Conservation (phyloP, 2,329 filamentous ascomycete genomes). For the Triangularia verruculosa region DNA sequence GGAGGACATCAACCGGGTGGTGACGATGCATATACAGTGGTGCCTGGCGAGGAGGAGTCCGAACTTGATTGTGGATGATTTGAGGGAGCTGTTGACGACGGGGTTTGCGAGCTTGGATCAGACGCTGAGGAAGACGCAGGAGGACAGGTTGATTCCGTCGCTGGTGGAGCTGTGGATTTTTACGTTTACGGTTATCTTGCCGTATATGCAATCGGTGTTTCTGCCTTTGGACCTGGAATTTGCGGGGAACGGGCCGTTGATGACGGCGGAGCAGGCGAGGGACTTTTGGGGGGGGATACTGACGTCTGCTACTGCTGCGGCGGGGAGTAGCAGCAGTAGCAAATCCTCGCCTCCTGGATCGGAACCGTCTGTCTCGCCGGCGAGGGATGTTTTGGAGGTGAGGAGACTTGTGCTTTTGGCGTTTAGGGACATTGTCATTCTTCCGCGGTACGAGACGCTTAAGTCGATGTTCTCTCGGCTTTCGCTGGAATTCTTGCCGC, state of each 20-base stretch:
- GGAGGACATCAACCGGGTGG: constrained; percentile 78
- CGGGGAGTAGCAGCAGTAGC: constrained; percentile 29
- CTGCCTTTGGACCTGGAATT: constrained; percentile 92
- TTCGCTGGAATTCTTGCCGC: constrained; percentile 72
- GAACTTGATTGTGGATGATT: constrained; percentile 69
- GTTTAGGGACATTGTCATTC: constrained; percentile 84
- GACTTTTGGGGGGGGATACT: constrained; percentile 82
- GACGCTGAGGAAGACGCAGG: constrained; percentile 71
- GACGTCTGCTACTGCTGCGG: neutral
- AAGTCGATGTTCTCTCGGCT: constrained; percentile 88
- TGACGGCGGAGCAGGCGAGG: constrained; percentile 73
- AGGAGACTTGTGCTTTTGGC: constrained; percentile 83
- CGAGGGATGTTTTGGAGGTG: constrained; percentile 68
- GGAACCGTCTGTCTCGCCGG: constrained; percentile 41
- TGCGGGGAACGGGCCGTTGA: constrained; percentile 74
- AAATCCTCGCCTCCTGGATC: neutral
- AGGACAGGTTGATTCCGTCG: constrained; percentile 84
- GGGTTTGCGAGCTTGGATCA: constrained; percentile 86
- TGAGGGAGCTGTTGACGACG: constrained; percentile 70
- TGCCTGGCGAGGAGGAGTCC: constrained; percentile 73
- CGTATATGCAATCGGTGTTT: constrained; percentile 94
- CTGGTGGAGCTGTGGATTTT: constrained; percentile 93
- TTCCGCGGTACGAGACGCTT: constrained; percentile 83
- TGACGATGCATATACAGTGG: constrained; percentile 73
- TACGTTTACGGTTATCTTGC: constrained; percentile 84